phyloP scores from a whole-genome alignment of 345 rosid species.

The Erucastrum elatum region DNA sequence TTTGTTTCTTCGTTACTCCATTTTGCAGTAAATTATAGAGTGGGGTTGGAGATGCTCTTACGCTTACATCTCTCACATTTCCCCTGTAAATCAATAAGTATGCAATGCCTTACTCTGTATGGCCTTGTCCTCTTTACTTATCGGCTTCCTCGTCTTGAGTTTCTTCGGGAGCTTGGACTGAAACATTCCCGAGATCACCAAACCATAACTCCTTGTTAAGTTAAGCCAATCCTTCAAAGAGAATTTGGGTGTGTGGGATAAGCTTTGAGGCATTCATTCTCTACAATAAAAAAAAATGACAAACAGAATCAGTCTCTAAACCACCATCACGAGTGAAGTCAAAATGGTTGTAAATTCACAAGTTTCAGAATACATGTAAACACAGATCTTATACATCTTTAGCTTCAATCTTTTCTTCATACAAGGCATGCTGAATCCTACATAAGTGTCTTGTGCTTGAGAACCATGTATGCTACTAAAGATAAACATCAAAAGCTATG shows the following conservation, averaged over 20 bases:
- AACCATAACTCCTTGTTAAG: too few species aligned
- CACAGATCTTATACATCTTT: neutral
- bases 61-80: too few species aligned
- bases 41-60: too few species aligned
- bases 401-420: neutral
- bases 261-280: neutral
- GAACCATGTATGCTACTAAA: neutral
- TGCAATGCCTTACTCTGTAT: too few species aligned
- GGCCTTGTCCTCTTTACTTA: too few species aligned
- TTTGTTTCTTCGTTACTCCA: too few species aligned
- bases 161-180: too few species aligned
- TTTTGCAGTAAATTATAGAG: too few species aligned
- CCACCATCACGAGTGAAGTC: neutral
- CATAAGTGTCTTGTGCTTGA: neutral
- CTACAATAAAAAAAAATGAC: neutral
- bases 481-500: neutral
- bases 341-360: neutral
- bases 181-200: too few species aligned
- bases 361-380: neutral
- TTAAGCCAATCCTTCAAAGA: neutral
- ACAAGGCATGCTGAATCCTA: neutral
- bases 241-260: slow-evolving; percentile 3
- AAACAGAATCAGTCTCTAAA: neutral
- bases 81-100: too few species aligned
- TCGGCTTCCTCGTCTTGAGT: too few species aligned